phyloP scores from a whole-genome alignment of 2,329 filamentous ascomycete genomes.

The Phaeomoniella chlamydospora region DNA sequence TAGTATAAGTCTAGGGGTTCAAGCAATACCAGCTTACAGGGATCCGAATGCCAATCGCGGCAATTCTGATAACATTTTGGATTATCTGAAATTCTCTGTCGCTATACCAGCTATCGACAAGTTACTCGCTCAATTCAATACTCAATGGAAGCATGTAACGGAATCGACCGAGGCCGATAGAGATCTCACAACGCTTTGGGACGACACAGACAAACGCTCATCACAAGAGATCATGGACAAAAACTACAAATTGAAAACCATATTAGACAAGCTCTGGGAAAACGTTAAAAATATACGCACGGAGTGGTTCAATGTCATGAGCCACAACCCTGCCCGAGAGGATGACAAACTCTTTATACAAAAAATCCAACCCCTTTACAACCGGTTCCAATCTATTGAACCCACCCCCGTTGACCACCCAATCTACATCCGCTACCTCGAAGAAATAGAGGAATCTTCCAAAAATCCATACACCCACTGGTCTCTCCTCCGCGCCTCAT shows the following conservation, averaged over 20 bases:
- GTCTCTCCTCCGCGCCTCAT: slow-evolving; percentile 22
- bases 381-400: slow-evolving; percentile 15
- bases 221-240: slow-evolving; percentile 5
- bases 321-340: slow-evolving; percentile 1
- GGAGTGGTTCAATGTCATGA: slow-evolving; percentile 9
- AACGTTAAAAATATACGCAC: slow-evolving; percentile 9
- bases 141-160: slow-evolving; percentile 10
- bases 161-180: slow-evolving; percentile 15
- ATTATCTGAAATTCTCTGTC: slow-evolving; percentile 27
- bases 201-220: slow-evolving; percentile 11
- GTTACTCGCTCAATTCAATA: slow-evolving; percentile 17
- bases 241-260: slow-evolving; percentile 1
- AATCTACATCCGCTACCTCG: slow-evolving; percentile 15
- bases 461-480: slow-evolving; percentile 7
- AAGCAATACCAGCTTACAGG: slow-evolving; percentile 23
- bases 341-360: slow-evolving; percentile 9
- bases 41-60: slow-evolving; percentile 7
- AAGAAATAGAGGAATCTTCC: slow-evolving; percentile 10
- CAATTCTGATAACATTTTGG: slow-evolving; percentile 24
- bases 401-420: slow-evolving; percentile 17
- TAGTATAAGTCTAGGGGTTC: slow-evolving; percentile 14
- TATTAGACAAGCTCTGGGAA: slow-evolving; percentile 5
- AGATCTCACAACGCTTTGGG: slow-evolving; percentile 20
- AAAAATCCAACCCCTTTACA: slow-evolving; percentile 13
- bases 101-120: slow-evolving; percentile 16